Conservation (phyloP, 495 filamentous ascomycete species). For the Corynascus novoguineensis region DNA sequence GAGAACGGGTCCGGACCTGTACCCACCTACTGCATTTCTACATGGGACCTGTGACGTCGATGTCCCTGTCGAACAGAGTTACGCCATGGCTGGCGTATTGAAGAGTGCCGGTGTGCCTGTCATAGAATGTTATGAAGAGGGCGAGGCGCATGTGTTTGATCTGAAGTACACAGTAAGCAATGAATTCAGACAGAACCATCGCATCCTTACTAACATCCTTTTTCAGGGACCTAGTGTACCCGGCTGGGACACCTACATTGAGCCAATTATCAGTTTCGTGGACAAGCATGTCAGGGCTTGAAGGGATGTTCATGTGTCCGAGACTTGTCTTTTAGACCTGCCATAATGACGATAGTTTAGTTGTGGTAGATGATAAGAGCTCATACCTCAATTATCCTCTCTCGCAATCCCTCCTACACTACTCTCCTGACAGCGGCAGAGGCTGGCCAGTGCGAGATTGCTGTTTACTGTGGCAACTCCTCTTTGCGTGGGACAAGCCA, state of each 20-base stretch:
- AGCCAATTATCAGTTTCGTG: conserved; percentile 26
- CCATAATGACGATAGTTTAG: too few species aligned
- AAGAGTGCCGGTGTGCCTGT: conserved; percentile 20
- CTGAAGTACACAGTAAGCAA: conserved; percentile 25
- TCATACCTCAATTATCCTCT: too few species aligned
- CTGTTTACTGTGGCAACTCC: too few species aligned
- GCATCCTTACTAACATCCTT: background rate
- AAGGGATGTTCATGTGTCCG: too few species aligned
- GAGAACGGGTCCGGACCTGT: conserved; percentile 2
- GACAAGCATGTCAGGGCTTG: conserved; percentile 8
- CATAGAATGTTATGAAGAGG: conserved; percentile 24
- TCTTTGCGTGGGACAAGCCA: too few species aligned
- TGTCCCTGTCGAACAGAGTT: conserved; percentile 23
- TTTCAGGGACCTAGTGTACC: conserved; percentile 15
- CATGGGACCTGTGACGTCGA: conserved; percentile 24
- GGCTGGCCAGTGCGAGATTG: too few species aligned
- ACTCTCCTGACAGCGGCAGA: too few species aligned
- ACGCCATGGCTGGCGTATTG: conserved; percentile 19
- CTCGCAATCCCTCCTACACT: too few species aligned
- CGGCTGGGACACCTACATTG: conserved; percentile 25
- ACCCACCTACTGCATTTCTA: conserved; percentile 28
- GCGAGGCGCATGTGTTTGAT: conserved; percentile 24
- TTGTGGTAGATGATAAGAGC: too few species aligned
- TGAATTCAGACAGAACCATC: too few species aligned
- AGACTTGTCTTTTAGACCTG: too few species aligned